Percentiles rank a stretch among this genome's conserved stretches.
Evolutionary conservation across 2,329 filamentous ascomycete genomes (phyloP).

Genomic region (Cryphonectria naterciae): DNA sequence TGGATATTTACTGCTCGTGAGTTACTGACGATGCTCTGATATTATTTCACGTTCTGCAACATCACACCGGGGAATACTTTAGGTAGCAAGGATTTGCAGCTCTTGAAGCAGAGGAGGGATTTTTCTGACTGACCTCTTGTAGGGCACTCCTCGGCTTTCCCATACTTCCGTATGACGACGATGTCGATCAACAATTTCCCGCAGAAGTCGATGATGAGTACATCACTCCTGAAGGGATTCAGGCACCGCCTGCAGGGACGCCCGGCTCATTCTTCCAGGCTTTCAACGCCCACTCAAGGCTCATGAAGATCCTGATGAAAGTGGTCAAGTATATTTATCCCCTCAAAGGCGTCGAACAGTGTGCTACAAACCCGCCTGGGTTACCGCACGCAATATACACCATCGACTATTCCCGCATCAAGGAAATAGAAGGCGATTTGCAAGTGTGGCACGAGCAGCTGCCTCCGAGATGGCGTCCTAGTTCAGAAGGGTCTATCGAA

Average conservation of each 20-base stretch:
- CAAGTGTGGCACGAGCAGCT: constrained; percentile 68
- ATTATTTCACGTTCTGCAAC: background rate
- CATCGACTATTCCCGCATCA: constrained; percentile 66
- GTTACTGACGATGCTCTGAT: background rate
- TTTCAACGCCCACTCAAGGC: constrained; percentile 66
- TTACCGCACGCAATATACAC: constrained; percentile 58
- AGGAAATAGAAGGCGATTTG: constrained; percentile 67
- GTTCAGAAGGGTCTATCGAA: constrained; percentile 73
- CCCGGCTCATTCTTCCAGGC: constrained; percentile 63
- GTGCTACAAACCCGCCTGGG: constrained; percentile 40
- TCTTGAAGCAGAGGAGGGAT: background rate
- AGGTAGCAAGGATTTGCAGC: no score
- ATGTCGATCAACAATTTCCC: constrained; percentile 69
- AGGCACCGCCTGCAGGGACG: constrained; percentile 57
- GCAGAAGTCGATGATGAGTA: constrained; percentile 69
- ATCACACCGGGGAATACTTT: no score
- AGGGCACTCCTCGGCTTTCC: constrained; percentile 67
- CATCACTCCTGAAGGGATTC: constrained; percentile 62
- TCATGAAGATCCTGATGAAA: constrained; percentile 68
- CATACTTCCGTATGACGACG: constrained; percentile 64
- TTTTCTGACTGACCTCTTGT: background rate
- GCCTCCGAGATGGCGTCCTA: constrained; percentile 77
- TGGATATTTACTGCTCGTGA: constrained; percentile 69
- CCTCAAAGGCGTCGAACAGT: constrained; percentile 58
- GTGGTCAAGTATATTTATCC: constrained; percentile 70